A percentile compares a stretch with the other conserved stretches of the same genome.
phyloP scores from a whole-genome alignment of 2,329 filamentous ascomycete genomes.

The Aspergillus calidoustus region DNA sequence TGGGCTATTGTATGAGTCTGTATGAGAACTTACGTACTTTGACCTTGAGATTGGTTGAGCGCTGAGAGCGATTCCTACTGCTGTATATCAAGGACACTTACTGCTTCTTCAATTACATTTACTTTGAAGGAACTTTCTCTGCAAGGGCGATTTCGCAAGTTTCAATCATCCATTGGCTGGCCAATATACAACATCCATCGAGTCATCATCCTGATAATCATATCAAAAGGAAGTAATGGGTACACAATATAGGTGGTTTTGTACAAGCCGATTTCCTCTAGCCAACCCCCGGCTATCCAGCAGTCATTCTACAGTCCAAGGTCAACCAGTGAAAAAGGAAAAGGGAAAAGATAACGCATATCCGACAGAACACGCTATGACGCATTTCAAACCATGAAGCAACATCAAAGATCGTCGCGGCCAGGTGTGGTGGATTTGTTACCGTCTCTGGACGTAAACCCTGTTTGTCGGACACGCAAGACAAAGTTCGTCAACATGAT shows the following conservation, averaged over 20 bases:
- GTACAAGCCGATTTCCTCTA: background rate
- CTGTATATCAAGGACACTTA: background rate
- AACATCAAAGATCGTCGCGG: slow-evolving; percentile 20
- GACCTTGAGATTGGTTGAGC: background rate
- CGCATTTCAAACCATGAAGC: background rate
- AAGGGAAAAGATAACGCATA: background rate
- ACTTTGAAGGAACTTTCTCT: background rate
- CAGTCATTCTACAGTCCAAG: background rate
- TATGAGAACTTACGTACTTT: background rate
- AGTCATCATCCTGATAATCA: background rate
- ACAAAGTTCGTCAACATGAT: slow-evolving; percentile 81
- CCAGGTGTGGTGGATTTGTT: slow-evolving; percentile 4
- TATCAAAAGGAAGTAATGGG: background rate
- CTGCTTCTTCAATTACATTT: background rate
- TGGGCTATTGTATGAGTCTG: background rate
- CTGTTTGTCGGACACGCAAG: slow-evolving; percentile 68
- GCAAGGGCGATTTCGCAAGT: background rate
- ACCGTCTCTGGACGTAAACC: slow-evolving; percentile 30
- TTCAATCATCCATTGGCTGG: background rate
- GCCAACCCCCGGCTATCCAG: background rate
- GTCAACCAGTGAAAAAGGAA: background rate
- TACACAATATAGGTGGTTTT: background rate
- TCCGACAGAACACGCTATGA: background rate
- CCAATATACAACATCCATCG: background rate
- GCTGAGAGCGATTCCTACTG: background rate